These are phyloP conservation scores for Botrytis aclada DNA, from an alignment of 2,329 filamentous ascomycete genomes.

Conservation along the genomic window DNA sequence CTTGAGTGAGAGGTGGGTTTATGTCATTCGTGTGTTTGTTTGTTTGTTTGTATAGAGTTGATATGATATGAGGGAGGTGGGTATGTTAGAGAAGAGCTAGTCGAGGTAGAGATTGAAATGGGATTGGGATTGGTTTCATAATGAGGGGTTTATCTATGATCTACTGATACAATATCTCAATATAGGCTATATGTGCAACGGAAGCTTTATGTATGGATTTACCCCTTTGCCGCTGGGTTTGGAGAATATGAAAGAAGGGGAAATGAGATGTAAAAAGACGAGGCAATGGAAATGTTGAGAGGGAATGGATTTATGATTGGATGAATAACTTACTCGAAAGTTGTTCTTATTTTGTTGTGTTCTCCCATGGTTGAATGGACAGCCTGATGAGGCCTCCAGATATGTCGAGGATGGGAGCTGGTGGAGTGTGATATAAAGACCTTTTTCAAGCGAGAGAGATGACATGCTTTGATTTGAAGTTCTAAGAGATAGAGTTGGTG, in stretches of 20 bases:
- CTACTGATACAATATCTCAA: not conserved
- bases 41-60: not conserved
- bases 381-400: too few relatives aligned
- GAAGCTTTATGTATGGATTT: not conserved
- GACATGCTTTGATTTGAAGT: not conserved
- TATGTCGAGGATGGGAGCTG: not conserved
- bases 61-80: too few relatives aligned
- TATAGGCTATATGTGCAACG: not conserved
- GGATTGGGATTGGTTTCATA: too few relatives aligned
- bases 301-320: not conserved
- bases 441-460: not conserved
- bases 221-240: not conserved
- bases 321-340: too few relatives aligned
- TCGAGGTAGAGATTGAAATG: not conserved
- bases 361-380: too few relatives aligned
- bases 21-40: not conserved
- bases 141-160: not conserved
- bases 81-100: not conserved
- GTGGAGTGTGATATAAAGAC: too few relatives aligned
- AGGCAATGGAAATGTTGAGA: accelerated
- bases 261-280: not conserved
- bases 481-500: not conserved
- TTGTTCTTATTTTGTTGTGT: too few relatives aligned
- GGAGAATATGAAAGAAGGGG: not conserved
- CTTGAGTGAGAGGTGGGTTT: not conserved